phyloP scores from a whole-genome alignment of 2,329 filamentous ascomycete species.

The Colletotrichum limetticola region DNA sequence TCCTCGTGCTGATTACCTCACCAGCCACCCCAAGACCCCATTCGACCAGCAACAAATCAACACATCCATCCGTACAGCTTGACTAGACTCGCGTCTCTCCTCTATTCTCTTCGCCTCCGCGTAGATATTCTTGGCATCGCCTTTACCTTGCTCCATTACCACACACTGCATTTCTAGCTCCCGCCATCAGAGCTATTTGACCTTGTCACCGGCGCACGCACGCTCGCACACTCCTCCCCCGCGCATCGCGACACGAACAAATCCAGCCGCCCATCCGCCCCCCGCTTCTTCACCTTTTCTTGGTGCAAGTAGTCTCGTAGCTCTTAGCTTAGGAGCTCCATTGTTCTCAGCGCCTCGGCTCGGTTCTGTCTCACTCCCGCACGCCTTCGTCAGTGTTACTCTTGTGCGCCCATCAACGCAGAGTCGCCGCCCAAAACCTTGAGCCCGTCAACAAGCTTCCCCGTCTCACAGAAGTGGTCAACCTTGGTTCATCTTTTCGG shows the following conservation, averaged over 20 bases:
- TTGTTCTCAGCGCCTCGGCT: background rate
- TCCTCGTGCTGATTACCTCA: conserved; percentile 4
- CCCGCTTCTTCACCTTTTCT: background rate
- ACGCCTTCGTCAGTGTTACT: background rate
- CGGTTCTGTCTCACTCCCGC: background rate
- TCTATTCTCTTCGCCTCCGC: background rate
- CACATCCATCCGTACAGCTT: background rate
- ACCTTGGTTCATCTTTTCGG: background rate
- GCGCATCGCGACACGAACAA: conserved; percentile 9
- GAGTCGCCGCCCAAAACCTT: background rate
- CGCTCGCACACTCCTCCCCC: background rate
- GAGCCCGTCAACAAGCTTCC: background rate
- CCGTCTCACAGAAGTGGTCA: background rate
- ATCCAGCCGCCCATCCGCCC: background rate
- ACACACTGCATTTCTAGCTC: background rate
- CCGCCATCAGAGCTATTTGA: background rate
- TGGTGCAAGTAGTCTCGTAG: background rate
- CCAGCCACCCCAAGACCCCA: background rate
- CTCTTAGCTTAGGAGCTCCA: background rate
- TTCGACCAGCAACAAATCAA: conserved; percentile 3
- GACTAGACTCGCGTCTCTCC: background rate
- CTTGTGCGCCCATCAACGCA: background rate
- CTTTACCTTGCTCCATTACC: background rate
- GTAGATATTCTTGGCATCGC: background rate
- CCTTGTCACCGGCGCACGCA: conserved; percentile 4